Evolutionary conservation across 441 rosid genomes (phyloP), one percentile per base, ranked within the genome.

Genomic region (Viola pubescens): DNA sequence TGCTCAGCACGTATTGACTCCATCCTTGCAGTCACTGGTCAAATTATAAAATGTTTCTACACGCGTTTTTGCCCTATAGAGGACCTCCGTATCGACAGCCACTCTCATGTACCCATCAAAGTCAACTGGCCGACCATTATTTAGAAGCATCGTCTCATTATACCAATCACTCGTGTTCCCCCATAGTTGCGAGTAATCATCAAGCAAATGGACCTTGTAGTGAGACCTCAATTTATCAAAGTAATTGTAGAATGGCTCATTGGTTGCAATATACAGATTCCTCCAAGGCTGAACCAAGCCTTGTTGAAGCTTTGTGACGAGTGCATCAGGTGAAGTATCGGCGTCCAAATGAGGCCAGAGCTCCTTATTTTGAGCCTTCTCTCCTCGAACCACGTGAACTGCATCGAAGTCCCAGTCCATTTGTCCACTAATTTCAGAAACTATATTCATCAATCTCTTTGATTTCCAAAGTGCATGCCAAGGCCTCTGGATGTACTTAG

Each of bases 351-450:
- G 90, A 9, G 98, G 96, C 98, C 98, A 94, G 0, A 84, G 83
- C 63, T 72, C 86, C 81, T 84, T 94, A 68, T 88, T 84, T 64
- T 75, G 74, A 1, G 90, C 95, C 60, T 86, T 92, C 73, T 84
- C 92, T n/a, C 98, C 97, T 71, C 98, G 79, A 60, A 89, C 87
- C 14, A 92, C 94, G 56, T 92, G 98, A 64, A 77, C 91, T 0
- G 97, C 92, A 64, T 89, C 98, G 42, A 87, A 89, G 61, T 92
- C 97, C 97, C 97, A 92, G 69, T 92, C 97, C 98, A 89, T 89
- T 68, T 61, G 79, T 47, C 97, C 96, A 34, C 95, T 84, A 34
- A 92, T 86, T 56, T 75, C 92, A 0, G 95, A 68, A 11, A 89
- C 96, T 13, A 92, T 92, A 70, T 92, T 86, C 97, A 92, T 92